phyloP scores from a whole-genome alignment of 805 yeast genomes.

The Ogataea philodendri region DNA sequence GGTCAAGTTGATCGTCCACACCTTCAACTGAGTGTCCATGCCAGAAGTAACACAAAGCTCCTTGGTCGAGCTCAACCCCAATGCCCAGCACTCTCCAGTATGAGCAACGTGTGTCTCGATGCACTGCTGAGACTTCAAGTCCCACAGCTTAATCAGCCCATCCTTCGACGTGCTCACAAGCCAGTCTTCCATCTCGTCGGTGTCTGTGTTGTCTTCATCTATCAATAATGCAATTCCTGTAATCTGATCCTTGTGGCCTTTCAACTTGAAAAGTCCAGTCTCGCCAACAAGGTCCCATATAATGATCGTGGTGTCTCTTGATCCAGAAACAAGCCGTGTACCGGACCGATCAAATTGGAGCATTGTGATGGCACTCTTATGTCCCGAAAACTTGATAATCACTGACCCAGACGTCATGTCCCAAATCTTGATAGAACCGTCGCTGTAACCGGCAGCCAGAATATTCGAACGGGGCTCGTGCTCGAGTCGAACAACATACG shows the following conservation, averaged over 20 bases:
- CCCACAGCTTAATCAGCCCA: conserved; percentile 93
- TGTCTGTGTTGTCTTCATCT: conserved; percentile 29
- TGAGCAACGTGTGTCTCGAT: conserved; percentile 94
- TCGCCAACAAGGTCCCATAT: conserved; percentile 96
- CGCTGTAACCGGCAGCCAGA: conserved; percentile 85
- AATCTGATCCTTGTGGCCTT: conserved; percentile 86
- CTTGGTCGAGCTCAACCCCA: conserved; percentile 44
- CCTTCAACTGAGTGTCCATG: conserved; percentile 73
- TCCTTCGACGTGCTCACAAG: conserved; percentile 80
- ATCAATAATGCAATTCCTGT: conserved; percentile 65
- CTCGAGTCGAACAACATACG: conserved; percentile 60
- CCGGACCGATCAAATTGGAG: conserved; percentile 77
- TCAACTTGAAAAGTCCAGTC: conserved; percentile 78
- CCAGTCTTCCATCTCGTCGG: conserved; percentile 66
- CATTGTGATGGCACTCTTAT: conserved; percentile 70
- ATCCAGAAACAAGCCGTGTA: conserved; percentile 81
- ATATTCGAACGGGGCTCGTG: conserved; percentile 62
- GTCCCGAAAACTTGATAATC: conserved; percentile 85
- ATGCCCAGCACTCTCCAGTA: conserved; percentile 89
- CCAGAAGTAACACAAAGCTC: conserved; percentile 67
- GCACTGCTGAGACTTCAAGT: conserved; percentile 82
- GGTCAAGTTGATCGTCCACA: conserved; percentile 71
- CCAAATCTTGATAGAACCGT: conserved; percentile 90
- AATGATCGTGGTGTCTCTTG: conserved; percentile 78
- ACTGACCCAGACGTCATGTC: conserved; percentile 79